Evolutionary conservation across 2,329 filamentous ascomycete genomes (phyloP).

Genomic region (Dactylonectria estremocensis): DNA sequence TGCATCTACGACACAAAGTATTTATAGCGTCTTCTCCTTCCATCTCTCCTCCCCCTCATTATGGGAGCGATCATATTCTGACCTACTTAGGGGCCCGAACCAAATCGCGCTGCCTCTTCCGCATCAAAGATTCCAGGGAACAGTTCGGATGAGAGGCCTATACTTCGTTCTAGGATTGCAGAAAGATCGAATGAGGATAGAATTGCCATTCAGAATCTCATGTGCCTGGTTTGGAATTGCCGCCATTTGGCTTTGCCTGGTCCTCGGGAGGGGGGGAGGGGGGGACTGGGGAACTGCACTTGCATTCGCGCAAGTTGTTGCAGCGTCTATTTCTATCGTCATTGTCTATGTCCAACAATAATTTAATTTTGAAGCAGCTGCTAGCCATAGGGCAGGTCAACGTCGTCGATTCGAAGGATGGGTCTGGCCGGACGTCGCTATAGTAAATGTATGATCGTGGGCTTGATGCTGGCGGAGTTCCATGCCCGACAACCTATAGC

Average conservation of each 20-base stretch:
- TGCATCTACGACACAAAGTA: constrained; percentile 5
- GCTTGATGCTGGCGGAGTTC: too few species aligned
- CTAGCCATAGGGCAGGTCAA: too few species aligned
- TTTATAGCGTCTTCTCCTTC: constrained; percentile 3
- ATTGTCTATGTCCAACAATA: too few species aligned
- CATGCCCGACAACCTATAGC: too few species aligned
- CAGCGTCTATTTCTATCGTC: too few species aligned
- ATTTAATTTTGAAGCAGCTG: too few species aligned
- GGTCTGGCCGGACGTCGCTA: too few species aligned
- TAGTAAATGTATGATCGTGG: too few species aligned
- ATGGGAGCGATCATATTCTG: neutral
- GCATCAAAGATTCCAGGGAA: constrained; percentile 1
- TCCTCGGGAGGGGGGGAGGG: neutral
- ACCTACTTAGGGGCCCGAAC: constrained; percentile 1
- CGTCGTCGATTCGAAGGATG: too few species aligned
- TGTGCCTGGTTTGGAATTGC: neutral
- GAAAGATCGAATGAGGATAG: neutral
- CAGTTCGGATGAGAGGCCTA: neutral
- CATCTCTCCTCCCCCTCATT: neutral
- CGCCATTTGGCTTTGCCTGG: neutral
- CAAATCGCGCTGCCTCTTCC: neutral
- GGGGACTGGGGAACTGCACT: neutral
- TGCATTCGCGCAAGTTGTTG: too few species aligned
- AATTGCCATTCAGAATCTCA: neutral
- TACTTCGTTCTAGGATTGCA: neutral